Evolutionary conservation across 805 yeast species (phyloP).

Genomic region (Yarrowia deformans): DNA sequence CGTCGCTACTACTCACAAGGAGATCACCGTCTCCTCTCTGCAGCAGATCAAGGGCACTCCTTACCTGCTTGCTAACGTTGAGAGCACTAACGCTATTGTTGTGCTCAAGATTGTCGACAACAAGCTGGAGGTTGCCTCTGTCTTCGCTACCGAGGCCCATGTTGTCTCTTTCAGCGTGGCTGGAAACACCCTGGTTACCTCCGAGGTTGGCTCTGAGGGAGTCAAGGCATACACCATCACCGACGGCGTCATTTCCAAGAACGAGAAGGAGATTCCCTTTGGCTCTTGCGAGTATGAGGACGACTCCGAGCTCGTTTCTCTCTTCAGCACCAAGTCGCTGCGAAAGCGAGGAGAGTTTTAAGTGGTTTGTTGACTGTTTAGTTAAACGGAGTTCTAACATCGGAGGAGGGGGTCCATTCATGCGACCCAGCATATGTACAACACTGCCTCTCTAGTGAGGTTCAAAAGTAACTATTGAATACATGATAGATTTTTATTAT

Average conservation of each 20-base stretch:
- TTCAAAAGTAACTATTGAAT: constrained; percentile 26
- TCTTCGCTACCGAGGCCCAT: constrained; percentile 46
- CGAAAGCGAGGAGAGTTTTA: constrained; percentile 66
- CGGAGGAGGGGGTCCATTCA: background rate
- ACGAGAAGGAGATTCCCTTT: constrained; percentile 46
- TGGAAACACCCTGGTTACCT: constrained; percentile 33
- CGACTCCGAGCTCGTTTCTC: constrained; percentile 56
- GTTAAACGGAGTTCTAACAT: constrained; percentile 4
- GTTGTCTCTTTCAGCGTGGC: constrained; percentile 43
- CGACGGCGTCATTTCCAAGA: constrained; percentile 42
- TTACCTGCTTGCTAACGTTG: constrained; percentile 49
- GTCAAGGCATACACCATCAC: constrained; percentile 45
- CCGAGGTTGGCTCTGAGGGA: constrained; percentile 43
- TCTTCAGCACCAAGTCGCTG: constrained; percentile 58
- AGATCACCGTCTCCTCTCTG: constrained; percentile 46
- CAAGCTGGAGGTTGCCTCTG: constrained; percentile 45
- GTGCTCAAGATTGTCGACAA: constrained; percentile 46
- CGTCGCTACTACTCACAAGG: constrained; percentile 37
- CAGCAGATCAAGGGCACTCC: constrained; percentile 49
- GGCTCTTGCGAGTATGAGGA: constrained; percentile 44
- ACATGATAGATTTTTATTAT: constrained; percentile 16
- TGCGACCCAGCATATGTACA: constrained; percentile 24
- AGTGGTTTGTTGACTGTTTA: background rate
- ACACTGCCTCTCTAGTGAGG: background rate
- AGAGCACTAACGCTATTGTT: constrained; percentile 45